A percentile compares a stretch with the other conserved stretches of the same genome.
Conservation (phyloP, 2,329 filamentous ascomycete genomes). For the Epichloe glyceriae region DNA sequence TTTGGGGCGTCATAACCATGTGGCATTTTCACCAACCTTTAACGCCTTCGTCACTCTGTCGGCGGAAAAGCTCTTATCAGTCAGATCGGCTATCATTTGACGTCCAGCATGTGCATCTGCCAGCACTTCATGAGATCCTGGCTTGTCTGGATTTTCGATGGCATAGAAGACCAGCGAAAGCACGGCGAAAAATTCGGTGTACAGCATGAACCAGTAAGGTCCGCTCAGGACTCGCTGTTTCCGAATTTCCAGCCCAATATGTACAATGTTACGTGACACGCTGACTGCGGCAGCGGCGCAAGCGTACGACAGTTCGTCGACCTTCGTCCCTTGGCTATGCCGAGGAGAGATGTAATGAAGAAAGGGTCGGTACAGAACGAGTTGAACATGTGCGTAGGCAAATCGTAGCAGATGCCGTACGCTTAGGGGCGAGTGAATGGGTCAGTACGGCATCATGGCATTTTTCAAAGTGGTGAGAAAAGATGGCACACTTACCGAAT, state of each 20-base stretch:
- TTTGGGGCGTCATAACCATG: neutral
- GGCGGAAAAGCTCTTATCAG: conserved; percentile 75
- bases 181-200: conserved; percentile 72
- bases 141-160: conserved; percentile 64
- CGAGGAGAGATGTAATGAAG: conserved; percentile 67
- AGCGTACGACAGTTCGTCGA: conserved; percentile 69
- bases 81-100: conserved; percentile 66
- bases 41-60: conserved; percentile 72
- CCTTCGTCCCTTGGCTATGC: conserved; percentile 37
- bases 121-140: conserved; percentile 64
- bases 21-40: conserved; percentile 39
- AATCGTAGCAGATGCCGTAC: conserved; percentile 67
- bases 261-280: conserved; percentile 60
- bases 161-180: conserved; percentile 70
- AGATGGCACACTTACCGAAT: conserved; percentile 46
- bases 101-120: conserved; percentile 76
- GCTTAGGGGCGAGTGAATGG: conserved; percentile 18
- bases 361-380: conserved; percentile 73
- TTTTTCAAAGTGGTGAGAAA: neutral
- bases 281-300: conserved; percentile 52
- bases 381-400: conserved; percentile 71
- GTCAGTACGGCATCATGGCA: neutral
- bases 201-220: conserved; percentile 78
- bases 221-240: conserved; percentile 63
- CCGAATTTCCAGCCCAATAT: conserved; percentile 67